phyloP scores from a whole-genome alignment of 768 basidiomycete genomes.

The Tephrocybe sp. region DNA sequence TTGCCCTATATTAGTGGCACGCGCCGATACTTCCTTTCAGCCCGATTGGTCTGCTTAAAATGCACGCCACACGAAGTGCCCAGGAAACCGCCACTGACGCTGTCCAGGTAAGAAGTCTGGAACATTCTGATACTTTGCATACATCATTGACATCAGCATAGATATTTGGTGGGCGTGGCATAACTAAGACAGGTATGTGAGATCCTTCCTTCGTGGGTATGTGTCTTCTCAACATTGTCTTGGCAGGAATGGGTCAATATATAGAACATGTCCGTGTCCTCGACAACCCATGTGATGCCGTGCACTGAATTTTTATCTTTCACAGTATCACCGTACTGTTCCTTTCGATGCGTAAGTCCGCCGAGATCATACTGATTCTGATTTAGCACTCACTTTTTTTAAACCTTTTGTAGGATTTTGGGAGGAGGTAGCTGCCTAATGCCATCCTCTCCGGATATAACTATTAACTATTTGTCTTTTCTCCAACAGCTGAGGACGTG shows the following conservation, averaged over 20 bases:
- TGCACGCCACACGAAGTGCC: constrained; percentile 59
- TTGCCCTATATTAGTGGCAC: neutral
- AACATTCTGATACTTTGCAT: neutral
- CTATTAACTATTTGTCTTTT: neutral
- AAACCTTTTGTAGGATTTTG: constrained; percentile 40
- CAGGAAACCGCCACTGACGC: constrained; percentile 70
- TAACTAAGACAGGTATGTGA: constrained; percentile 74
- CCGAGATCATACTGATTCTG: neutral
- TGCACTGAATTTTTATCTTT: constrained; percentile 21
- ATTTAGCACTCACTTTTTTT: neutral
- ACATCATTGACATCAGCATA: constrained; percentile 13
- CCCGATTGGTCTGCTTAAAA: constrained; percentile 72
- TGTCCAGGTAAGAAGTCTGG: constrained; percentile 49
- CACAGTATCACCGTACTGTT: constrained; percentile 62
- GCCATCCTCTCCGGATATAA: neutral
- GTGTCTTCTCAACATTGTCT: constrained; percentile 8
- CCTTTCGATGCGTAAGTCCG: constrained; percentile 59
- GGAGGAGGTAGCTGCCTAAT: constrained; percentile 52
- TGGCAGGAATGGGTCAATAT: constrained; percentile 55
- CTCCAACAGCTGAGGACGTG: constrained; percentile 64
- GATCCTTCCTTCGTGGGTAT: neutral
- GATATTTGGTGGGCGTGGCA: constrained; percentile 87
- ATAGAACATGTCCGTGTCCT: constrained; percentile 62
- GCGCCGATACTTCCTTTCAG: constrained; percentile 27
- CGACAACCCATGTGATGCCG: neutral